These are phyloP conservation scores for Zhuliangozyma parablackwelliae DNA, from an alignment of 1,139 yeast species.

Conservation along the genomic window DNA sequence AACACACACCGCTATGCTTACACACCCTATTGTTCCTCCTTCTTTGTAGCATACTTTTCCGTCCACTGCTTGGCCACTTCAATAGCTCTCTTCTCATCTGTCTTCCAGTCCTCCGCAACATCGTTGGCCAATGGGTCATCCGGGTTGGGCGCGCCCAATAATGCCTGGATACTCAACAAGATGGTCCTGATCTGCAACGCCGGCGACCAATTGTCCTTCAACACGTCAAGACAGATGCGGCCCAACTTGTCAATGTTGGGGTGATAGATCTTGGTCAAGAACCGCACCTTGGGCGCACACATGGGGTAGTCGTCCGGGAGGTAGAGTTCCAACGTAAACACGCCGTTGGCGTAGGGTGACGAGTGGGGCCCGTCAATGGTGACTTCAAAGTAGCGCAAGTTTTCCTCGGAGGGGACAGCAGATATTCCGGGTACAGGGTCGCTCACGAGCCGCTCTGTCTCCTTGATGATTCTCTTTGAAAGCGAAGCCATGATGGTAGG, in stretches of 20 bases:
- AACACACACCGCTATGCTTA: not conserved
- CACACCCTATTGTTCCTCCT: slow-evolving; percentile 4
- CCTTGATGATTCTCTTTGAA: slow-evolving; percentile 90
- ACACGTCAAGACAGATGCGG: slow-evolving; percentile 89
- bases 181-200: slow-evolving; percentile 96
- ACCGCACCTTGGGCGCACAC: slow-evolving; percentile 93
- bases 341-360: slow-evolving; percentile 79
- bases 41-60: slow-evolving; percentile 47
- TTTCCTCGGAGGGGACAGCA: slow-evolving; percentile 91
- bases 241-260: slow-evolving; percentile 96
- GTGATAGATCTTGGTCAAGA: slow-evolving; percentile 88
- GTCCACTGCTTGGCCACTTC: slow-evolving; percentile 91
- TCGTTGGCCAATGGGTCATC: slow-evolving; percentile 98
- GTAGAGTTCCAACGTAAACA: slow-evolving; percentile 70
- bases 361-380: slow-evolving; percentile 86
- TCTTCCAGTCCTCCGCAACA: slow-evolving; percentile 95
- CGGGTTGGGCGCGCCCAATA: slow-evolving; percentile 94
- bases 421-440: slow-evolving; percentile 97
- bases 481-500: slow-evolving; percentile 52
- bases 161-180: slow-evolving; percentile 84
- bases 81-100: slow-evolving; percentile 75
- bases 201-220: slow-evolving; percentile 95
- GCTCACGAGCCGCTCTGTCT: slow-evolving; percentile 83
- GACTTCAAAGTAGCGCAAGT: slow-evolving; percentile 80
- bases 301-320: slow-evolving; percentile 88